These are phyloP conservation scores for Dryas drummondii DNA, from an alignment of 306 rosid genomes.

Conservation along the genomic window DNA sequence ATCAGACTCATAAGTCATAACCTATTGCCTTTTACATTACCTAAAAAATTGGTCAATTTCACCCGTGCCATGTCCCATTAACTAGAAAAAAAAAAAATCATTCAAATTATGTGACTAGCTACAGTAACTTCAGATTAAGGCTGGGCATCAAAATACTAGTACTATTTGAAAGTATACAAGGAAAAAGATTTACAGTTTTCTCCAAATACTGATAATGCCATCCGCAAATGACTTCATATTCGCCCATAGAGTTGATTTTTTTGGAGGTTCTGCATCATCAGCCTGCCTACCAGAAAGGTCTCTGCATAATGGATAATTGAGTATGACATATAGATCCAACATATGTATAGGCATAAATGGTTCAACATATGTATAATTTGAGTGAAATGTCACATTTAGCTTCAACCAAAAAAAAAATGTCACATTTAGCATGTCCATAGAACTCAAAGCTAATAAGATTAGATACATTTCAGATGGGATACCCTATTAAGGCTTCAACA, in stretches of 20 bases:
- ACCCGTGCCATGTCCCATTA: no score
- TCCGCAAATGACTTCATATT: conserved; percentile 68
- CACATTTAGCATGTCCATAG: background rate
- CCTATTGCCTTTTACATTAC: no score
- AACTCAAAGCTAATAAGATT: background rate
- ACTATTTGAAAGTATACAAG: conserved; percentile 11
- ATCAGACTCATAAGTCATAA: no score
- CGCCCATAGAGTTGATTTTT: conserved; percentile 55
- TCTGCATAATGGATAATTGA: conserved; percentile 32
- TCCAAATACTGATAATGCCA: conserved; percentile 55
- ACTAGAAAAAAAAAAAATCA: no score
- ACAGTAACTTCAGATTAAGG: background rate
- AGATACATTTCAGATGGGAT: background rate
- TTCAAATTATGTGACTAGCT: background rate
- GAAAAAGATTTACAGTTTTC: conserved; percentile 37
- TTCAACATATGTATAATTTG: background rate
- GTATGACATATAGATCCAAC: conserved; percentile 21
- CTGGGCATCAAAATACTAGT: background rate
- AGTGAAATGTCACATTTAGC: background rate
- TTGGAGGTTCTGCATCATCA: conserved; percentile 29
- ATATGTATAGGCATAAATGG: background rate
- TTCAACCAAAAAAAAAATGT: background rate
- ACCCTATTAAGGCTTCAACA: background rate
- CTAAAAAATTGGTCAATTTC: no score
- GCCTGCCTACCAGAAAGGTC: conserved; percentile 27